Evolutionary conservation across 306 rosid genomes (phyloP), one percentile per base, ranked within the genome.

Genomic region (Acmispon strigosus): DNA sequence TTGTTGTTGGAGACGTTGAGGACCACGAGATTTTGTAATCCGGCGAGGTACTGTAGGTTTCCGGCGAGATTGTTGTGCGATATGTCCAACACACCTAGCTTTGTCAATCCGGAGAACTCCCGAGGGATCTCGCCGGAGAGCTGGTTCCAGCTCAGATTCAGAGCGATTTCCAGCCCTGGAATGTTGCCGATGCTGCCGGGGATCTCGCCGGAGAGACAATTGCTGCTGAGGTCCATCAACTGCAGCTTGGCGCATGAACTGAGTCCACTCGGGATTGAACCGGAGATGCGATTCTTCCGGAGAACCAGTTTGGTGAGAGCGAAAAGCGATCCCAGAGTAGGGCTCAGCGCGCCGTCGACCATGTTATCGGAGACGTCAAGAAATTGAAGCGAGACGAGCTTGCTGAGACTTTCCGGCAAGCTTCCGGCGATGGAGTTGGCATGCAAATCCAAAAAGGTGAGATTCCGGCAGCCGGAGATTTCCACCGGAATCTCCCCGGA

Each of bases 1-100:
- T 72, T 85, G 86, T 94, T 94, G 82, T 77, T 42, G 11, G 99
- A 94, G 69, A 91, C 62, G 39, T 94, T 94, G 62, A 94, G 97
- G 41, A 79, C 92, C 24, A 91, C 96, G 57, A 94, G 96, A 80
- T 94, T 94, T 65, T 89, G 95, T 72, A 94, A 60, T 2, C 58
- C 83, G 5, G 80, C 90, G 52, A 94, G 88, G 48, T 77, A 79
- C 1, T 76, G 85, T 1, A 94, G 89, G 71, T 80, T 86, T 9
- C 99, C 99, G 6, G 82, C 37, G 53, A 94, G 91, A 6, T 63
- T 54, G 79, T 94, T 94, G 86, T 91, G 80, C 1, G 97, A 94
- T 39, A 94, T 72, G 72, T 94, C 99, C 15, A 94, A 58, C 7
- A 85, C 79, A 13, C 96, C 97, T 59, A 94, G 97, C 80, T 85